These are phyloP conservation scores for Cydonia oblonga DNA, from an alignment of 331 rosid genomes.

Conservation along the genomic window DNA sequence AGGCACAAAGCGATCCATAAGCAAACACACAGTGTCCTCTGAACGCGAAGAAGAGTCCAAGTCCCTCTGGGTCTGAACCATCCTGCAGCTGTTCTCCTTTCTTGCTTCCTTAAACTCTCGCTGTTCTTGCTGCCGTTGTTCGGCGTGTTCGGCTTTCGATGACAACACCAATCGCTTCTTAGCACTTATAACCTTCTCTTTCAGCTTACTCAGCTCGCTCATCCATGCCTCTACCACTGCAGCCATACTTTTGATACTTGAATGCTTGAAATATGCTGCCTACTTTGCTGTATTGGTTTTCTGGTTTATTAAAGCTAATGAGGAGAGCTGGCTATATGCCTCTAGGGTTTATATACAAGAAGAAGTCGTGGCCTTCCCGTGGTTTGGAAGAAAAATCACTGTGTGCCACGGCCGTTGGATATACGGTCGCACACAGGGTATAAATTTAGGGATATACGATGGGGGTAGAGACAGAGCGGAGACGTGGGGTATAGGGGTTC, in stretches of 20 bases:
- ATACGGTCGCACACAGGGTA: slow-evolving; percentile 1
- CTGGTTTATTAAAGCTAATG: neutral
- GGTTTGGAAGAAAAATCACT: neutral
- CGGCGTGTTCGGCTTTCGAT: slow-evolving; percentile 22
- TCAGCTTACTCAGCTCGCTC: slow-evolving; percentile 48
- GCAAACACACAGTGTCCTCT: slow-evolving; percentile 55
- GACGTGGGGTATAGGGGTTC: too few relatives aligned
- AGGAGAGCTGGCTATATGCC: neutral
- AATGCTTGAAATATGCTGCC: neutral
- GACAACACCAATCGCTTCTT: slow-evolving; percentile 2
- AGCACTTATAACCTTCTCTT: slow-evolving; percentile 41
- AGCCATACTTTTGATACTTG: slow-evolving; percentile 32
- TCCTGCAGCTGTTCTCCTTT: neutral
- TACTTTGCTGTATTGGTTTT: neutral
- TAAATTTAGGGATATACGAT: neutral
- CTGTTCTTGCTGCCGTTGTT: neutral
- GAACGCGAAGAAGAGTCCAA: slow-evolving; percentile 26
- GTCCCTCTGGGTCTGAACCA: slow-evolving; percentile 1
- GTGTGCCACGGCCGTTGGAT: neutral
- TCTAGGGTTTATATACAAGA: slow-evolving; percentile 1
- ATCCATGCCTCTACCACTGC: slow-evolving; percentile 53
- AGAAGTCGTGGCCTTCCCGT: neutral
- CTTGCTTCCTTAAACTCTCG: neutral
- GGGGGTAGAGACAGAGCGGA: too few relatives aligned
- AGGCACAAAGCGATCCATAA: slow-evolving; percentile 82